These are phyloP conservation scores for Cenococcum geophilum DNA, from an alignment of 495 filamentous ascomycete genomes.

Conservation along the genomic window DNA sequence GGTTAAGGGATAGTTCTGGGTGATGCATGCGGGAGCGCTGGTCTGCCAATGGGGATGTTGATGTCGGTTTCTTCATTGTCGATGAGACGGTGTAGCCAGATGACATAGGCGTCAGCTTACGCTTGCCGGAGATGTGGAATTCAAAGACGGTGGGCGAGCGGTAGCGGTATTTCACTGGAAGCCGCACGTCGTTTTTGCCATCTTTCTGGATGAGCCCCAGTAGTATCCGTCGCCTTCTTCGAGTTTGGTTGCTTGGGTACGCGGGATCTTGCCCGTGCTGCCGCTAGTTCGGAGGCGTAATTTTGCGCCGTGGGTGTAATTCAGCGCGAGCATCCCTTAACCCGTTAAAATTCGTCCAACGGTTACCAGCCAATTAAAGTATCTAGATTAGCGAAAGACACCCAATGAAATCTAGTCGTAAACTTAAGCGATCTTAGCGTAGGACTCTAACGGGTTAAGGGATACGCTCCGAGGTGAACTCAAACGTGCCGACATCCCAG, in stretches of 20 bases:
- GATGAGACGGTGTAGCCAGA: constrained; percentile 80
- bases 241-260: constrained; percentile 50
- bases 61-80: constrained; percentile 71
- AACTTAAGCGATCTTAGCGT: too few relatives aligned
- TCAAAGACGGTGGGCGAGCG: constrained; percentile 84
- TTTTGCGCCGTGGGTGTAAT: constrained; percentile 56
- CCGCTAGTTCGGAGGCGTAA: constrained; percentile 79
- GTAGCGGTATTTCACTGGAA: constrained; percentile 86
- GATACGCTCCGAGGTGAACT: constrained; percentile 65
- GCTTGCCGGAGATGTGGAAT: constrained; percentile 63
- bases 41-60: constrained; percentile 86
- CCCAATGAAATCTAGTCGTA: too few relatives aligned
- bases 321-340: constrained; percentile 54
- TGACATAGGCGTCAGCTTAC: constrained; percentile 63
- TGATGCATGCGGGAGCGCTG: constrained; percentile 61
- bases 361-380: too few relatives aligned
- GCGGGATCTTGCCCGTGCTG: constrained; percentile 62
- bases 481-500: constrained; percentile 91
- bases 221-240: constrained; percentile 55
- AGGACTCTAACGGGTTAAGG: too few relatives aligned
- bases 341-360: too few relatives aligned
- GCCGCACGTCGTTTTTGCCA: constrained; percentile 54
- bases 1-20: constrained; percentile 96
- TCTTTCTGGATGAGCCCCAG: constrained; percentile 61
- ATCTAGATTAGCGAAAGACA: too few relatives aligned